These are phyloP conservation scores for Gynostemma pentaphyllum DNA, from an alignment of 306 rosid species.

Conservation along the genomic window DNA sequence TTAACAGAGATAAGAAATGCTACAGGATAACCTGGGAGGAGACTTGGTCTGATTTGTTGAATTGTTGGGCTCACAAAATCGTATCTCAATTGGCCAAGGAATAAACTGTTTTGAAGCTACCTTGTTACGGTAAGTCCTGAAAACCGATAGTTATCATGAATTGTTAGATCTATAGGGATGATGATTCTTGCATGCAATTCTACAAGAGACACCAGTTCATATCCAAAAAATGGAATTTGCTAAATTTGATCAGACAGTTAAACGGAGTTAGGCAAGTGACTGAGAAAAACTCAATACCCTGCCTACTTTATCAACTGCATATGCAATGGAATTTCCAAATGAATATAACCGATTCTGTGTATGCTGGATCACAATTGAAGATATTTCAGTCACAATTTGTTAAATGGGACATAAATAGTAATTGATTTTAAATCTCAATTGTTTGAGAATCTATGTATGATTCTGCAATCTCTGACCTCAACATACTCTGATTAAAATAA, in stretches of 20 bases:
- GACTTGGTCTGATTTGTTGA: constrained; percentile 73
- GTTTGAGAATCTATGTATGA: no score
- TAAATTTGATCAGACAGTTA: neutral
- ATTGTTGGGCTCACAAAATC: constrained; percentile 74
- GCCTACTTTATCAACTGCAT: neutral
- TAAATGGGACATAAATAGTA: no score
- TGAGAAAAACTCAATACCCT: neutral
- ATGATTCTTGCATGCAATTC: neutral
- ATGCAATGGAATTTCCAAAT: neutral
- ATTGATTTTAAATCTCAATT: no score
- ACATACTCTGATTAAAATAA: neutral
- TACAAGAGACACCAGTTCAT: neutral
- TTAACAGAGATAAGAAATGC: constrained; percentile 11
- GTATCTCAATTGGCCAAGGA: constrained; percentile 97
- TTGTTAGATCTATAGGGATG: neutral
- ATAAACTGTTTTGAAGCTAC: constrained; percentile 49
- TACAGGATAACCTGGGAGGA: constrained; percentile 60
- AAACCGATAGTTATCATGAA: constrained; percentile 17
- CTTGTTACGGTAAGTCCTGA: constrained; percentile 87
- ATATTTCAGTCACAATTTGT: neutral
- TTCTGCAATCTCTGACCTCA: no score
- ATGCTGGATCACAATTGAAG: neutral
- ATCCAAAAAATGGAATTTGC: neutral
- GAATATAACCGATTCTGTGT: neutral
- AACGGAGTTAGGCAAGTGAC: neutral